Evolutionary conservation across 495 filamentous ascomycete species (phyloP).

Genomic region (Neurospora sp.): DNA sequence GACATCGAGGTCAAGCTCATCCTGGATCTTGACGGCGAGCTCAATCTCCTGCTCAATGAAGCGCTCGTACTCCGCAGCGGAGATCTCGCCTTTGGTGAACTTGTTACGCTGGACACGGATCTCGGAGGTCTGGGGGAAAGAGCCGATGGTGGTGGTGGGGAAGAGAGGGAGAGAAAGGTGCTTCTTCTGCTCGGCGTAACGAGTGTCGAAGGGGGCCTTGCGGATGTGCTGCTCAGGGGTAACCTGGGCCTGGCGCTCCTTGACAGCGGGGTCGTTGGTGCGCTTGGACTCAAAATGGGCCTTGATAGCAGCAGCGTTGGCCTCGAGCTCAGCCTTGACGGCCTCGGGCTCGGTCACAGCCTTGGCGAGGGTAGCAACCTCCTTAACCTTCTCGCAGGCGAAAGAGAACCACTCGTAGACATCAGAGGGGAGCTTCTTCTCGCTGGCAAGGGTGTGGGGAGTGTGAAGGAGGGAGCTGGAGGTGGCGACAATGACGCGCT

Average conservation of each 20-base stretch:
- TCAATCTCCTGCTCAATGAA: constrained; percentile 98
- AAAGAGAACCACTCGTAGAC: constrained; percentile 98
- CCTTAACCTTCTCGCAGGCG: constrained; percentile 84
- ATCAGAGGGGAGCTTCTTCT: constrained; percentile 91
- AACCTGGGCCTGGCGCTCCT: constrained; percentile 83
- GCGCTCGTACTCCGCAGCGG: constrained; percentile 80
- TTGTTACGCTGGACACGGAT: constrained; percentile 93
- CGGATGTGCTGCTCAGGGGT: constrained; percentile 80
- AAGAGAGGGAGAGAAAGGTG: constrained; percentile 87
- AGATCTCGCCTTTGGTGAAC: constrained; percentile 97
- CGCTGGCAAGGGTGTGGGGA: constrained; percentile 90
- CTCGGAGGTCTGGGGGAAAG: constrained; percentile 98
- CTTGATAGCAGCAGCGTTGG: constrained; percentile 86
- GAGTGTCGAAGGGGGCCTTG: constrained; percentile 71
- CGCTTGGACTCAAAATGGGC: constrained; percentile 80
- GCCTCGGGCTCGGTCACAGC: constrained; percentile 83
- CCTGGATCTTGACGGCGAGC: constrained; percentile 87
- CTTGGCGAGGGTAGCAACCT: constrained; percentile 91
- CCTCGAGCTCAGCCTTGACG: constrained; percentile 77
- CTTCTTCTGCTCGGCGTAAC: constrained; percentile 77
- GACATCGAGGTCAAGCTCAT: constrained; percentile 89
- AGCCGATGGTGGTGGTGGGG: constrained; percentile 98
- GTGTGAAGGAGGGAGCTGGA: constrained; percentile 96
- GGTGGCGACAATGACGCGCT: constrained; percentile 90
- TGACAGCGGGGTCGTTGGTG: constrained; percentile 93